phyloP scores from a whole-genome alignment of 2,329 filamentous ascomycete species.

The Pezicula rhizophila region DNA sequence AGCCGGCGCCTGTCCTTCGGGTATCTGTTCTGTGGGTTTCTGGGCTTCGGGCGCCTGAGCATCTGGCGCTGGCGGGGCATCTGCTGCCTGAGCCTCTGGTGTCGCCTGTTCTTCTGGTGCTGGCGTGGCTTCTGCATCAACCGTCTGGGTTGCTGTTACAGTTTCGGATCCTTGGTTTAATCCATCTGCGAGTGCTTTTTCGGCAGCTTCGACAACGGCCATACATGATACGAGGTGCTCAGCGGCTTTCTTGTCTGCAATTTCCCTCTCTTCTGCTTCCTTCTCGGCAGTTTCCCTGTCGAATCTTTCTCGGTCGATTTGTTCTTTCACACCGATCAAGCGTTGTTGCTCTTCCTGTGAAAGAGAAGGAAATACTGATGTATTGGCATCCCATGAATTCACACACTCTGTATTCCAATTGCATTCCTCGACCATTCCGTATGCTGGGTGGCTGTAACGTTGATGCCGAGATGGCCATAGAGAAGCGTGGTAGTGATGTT shows the following conservation, averaged over 20 bases:
- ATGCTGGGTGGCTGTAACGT: conserved; percentile 58
- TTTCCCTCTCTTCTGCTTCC: conserved; percentile 3
- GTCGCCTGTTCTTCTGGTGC: no score
- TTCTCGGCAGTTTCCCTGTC: conserved; percentile 10
- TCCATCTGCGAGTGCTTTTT: no score
- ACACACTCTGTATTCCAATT: conserved; percentile 63
- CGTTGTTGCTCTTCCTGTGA: conserved; percentile 51
- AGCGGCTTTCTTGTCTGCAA: background rate
- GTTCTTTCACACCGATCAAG: conserved; percentile 6
- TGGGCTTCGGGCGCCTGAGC: no score
- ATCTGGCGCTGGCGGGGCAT: no score
- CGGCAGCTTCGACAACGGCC: no score
- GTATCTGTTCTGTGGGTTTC: no score
- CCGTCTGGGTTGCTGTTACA: no score
- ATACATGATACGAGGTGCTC: background rate
- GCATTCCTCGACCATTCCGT: conserved; percentile 61
- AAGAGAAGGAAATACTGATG: conserved; percentile 50
- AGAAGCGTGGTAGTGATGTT: conserved; percentile 68
- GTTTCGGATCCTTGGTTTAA: no score
- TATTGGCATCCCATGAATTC: conserved; percentile 56
- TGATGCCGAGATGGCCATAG: conserved; percentile 62
- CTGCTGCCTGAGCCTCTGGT: no score
- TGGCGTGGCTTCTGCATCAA: no score
- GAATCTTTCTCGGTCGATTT: background rate
- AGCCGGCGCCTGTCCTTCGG: no score